Conservation (phyloP, 352 stramenopile species). For the Phytophthora uliginosa region DNA sequence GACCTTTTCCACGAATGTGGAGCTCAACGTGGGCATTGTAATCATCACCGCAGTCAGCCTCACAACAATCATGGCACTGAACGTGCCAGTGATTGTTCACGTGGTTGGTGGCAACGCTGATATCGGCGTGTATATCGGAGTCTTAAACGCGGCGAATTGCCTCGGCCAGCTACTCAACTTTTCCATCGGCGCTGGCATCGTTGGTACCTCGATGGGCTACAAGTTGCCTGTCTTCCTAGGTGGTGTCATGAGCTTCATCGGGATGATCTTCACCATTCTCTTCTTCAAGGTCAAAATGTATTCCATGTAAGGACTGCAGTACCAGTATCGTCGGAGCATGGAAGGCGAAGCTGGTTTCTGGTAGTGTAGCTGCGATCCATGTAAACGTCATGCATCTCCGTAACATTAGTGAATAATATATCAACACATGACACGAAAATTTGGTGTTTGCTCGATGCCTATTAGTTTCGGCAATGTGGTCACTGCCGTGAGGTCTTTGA, state of each 20-base stretch:
- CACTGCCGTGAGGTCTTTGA: too few relatives aligned
- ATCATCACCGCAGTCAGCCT: constrained; percentile 26
- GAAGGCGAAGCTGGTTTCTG: neutral
- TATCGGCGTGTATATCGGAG: constrained; percentile 34
- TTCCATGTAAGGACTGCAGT: constrained; percentile 29
- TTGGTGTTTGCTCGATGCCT: too few relatives aligned
- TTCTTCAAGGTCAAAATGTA: constrained; percentile 59
- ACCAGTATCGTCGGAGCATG: too few relatives aligned
- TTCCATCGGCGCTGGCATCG: constrained; percentile 20
- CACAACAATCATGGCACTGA: constrained; percentile 27
- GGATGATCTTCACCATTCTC: constrained; percentile 48
- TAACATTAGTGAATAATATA: neutral
- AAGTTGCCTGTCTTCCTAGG: constrained; percentile 33
- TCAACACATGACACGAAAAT: neutral
- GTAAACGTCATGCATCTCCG: neutral
- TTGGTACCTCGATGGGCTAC: constrained; percentile 32
- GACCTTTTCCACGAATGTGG: constrained; percentile 19
- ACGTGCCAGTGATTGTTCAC: constrained; percentile 36
- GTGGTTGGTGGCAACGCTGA: constrained; percentile 25
- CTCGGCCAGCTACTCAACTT: constrained; percentile 38
- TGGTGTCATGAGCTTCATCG: constrained; percentile 33
- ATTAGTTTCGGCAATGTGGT: too few relatives aligned
- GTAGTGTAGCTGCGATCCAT: neutral
- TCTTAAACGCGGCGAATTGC: constrained; percentile 36
- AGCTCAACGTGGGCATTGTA: constrained; percentile 27